Base-by-base conservation (phyloP, 176 grass and related monocot genomes). In the Juncus effusus region DNA sequence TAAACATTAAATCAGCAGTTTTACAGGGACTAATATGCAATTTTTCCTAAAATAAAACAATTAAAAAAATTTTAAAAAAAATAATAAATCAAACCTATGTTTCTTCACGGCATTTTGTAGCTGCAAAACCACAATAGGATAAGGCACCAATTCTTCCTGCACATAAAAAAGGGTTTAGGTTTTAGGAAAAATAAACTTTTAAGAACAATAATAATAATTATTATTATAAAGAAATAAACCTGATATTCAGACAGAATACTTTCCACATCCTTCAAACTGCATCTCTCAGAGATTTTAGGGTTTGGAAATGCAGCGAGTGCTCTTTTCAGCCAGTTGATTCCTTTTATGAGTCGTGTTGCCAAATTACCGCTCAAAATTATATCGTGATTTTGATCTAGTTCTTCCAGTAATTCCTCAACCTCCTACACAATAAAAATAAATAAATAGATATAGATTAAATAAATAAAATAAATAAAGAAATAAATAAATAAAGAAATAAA, bases 341-440 rank as follows among this genome's bases (percentile, higher is more conserved):
- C 87, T 16, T 49, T 68, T 45, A 70, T 69, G 68, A 96, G 80
- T 56, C 71, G 13, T 65, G 59, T 64, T 62, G 42, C 74, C 61
- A 91, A 78, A 70, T 67, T 44, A 64, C 62, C 78, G 59, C 53
- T 72, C 50, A 13, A 73, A 37, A 81, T 78, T 4, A 63, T 71
- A 19, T 57, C 65, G 36, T 72, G 81, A 81, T 83, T 69, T 59
- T 69, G 62, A 65, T 71, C 74, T 51, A 63, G 71, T 75, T 78
- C 87, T 78, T 83, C 73, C 65, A 88, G 67, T 85, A 82, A 80
- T 81, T 56, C 76, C 79, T 83, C 91, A 74, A 88, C 82, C 69
- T 91, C 87, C 91, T 96, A 76, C 72, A 86, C 72, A 47, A 38
- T 28, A 28, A 28, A 28, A 28, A 28, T 28, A 28, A 28, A 28